A percentile compares a stretch with the other conserved stretches of the same genome.
Conservation (phyloP, 2,329 filamentous ascomycete genomes). For the Neofusicoccum umdonicola region DNA sequence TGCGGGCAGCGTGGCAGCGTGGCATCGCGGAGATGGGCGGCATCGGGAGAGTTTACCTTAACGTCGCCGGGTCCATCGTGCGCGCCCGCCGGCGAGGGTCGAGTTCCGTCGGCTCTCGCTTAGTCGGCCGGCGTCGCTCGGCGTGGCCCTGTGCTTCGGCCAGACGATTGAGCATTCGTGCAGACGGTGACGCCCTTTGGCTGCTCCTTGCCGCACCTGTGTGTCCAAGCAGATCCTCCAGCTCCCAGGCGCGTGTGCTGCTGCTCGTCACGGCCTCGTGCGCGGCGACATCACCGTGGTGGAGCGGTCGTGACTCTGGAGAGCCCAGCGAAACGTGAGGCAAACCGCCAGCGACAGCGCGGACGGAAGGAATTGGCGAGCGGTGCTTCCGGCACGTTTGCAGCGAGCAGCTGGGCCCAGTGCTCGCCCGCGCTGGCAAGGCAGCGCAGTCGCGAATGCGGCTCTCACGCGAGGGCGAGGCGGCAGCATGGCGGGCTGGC, state of each 20-base stretch:
- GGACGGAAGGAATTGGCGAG: too few relatives aligned
- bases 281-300: too few relatives aligned
- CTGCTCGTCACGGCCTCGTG: too few relatives aligned
- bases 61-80: neutral
- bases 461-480: neutral
- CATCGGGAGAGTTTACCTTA: conserved; percentile 1
- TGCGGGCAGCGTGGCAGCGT: neutral
- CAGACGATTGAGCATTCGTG: neutral
- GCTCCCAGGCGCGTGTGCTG: too few relatives aligned
- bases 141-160: neutral
- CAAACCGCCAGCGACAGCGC: too few relatives aligned
- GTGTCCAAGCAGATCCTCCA: too few relatives aligned
- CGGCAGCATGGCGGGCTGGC: too few relatives aligned
- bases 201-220: conserved; percentile 7
- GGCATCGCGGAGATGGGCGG: neutral
- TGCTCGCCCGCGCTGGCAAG: neutral
- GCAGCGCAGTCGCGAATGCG: neutral
- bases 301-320: too few relatives aligned
- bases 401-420: too few relatives aligned
- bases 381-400: too few relatives aligned
- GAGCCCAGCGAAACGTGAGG: too few relatives aligned
- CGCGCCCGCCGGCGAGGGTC: neutral
- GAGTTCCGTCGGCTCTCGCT: neutral
- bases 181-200: neutral
- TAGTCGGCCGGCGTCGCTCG: neutral